A percentile compares a stretch with the other conserved stretches of the same genome.
These are phyloP conservation scores for Dactylonectria estremocensis DNA, from an alignment of 2,329 filamentous ascomycete species.

Conservation along the genomic window DNA sequence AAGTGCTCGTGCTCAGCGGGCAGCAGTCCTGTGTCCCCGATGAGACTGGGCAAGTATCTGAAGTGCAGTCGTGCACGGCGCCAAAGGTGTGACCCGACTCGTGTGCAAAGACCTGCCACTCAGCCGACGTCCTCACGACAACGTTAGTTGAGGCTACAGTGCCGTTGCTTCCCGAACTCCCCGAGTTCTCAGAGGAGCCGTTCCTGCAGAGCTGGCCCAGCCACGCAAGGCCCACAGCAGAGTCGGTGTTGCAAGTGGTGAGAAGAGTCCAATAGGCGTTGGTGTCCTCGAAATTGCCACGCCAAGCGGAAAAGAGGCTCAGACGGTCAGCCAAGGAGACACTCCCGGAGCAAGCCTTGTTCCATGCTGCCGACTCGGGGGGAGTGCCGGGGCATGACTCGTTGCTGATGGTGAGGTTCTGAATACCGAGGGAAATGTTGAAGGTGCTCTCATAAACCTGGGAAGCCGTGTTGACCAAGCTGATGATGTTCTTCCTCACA, in stretches of 20 bases:
- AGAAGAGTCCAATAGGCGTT: constrained; percentile 97
- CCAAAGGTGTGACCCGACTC: constrained; percentile 96
- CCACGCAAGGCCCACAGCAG: constrained; percentile 94
- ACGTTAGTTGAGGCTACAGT: constrained; percentile 91
- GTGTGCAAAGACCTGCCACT: constrained; percentile 97
- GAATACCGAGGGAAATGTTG: constrained; percentile 93
- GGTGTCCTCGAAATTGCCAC: constrained; percentile 80
- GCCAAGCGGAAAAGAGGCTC: constrained; percentile 91
- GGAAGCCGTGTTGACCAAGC: constrained; percentile 88
- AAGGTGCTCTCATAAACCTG: constrained; percentile 91
- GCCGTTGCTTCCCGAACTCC: constrained; percentile 70
- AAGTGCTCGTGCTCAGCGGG: constrained; percentile 77
- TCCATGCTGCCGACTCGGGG: constrained; percentile 83
- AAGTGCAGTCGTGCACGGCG: constrained; percentile 92
- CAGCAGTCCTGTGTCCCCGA: constrained; percentile 77
- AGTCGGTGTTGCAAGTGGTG: constrained; percentile 84
- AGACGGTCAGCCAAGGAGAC: constrained; percentile 82
- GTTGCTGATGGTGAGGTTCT: constrained; percentile 86
- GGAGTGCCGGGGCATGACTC: constrained; percentile 80
- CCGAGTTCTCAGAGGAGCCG: constrained; percentile 69
- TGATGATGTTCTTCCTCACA: constrained; percentile 82
- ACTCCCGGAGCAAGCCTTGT: constrained; percentile 77
- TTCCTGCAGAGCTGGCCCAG: constrained; percentile 85
- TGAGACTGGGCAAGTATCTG: constrained; percentile 77
- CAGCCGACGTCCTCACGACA: constrained; percentile 84